These are phyloP conservation scores for Pittosporum tobira DNA, from an alignment of 129 eudicot genomes.

Conservation along the genomic window DNA sequence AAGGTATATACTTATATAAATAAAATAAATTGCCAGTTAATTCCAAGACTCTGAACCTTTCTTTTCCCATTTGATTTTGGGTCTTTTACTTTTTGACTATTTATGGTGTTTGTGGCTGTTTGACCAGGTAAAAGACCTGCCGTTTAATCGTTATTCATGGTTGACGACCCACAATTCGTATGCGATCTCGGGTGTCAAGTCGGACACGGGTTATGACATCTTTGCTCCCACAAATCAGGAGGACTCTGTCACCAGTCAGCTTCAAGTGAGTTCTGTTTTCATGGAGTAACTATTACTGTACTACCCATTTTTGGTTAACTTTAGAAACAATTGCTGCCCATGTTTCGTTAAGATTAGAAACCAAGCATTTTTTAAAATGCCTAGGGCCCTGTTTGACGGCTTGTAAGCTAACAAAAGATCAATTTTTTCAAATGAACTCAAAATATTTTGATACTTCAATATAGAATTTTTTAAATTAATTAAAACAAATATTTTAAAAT, in stretches of 20 bases:
- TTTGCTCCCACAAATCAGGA: slow-evolving; percentile 83
- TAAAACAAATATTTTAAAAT: too few relatives aligned
- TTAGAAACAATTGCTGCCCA: too few relatives aligned
- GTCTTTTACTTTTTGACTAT: too few relatives aligned
- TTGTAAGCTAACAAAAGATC: too few relatives aligned
- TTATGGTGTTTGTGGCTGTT: not conserved
- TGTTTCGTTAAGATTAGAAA: too few relatives aligned
- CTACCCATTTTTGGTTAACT: not conserved
- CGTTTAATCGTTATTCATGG: slow-evolving; percentile 84
- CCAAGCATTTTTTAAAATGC: too few relatives aligned
- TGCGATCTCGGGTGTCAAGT: slow-evolving; percentile 48
- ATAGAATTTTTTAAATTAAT: too few relatives aligned
- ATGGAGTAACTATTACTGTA: not conserved
- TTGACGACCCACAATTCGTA: slow-evolving; percentile 87
- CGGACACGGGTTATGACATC: slow-evolving; percentile 52
- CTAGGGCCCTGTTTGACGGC: too few relatives aligned
- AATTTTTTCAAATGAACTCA: too few relatives aligned
- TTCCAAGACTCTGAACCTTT: not conserved
- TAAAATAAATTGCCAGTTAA: not conserved
- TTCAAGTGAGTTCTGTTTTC: slow-evolving; percentile 28
- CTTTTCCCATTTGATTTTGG: not conserved
- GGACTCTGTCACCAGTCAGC: slow-evolving; percentile 69
- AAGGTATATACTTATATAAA: slow-evolving; percentile 24
- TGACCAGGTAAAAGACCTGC: slow-evolving; percentile 68
- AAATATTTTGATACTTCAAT: too few relatives aligned